Evolutionary conservation across 2,329 filamentous ascomycete species (phyloP).

Genomic region (Triangularia verruculosa): DNA sequence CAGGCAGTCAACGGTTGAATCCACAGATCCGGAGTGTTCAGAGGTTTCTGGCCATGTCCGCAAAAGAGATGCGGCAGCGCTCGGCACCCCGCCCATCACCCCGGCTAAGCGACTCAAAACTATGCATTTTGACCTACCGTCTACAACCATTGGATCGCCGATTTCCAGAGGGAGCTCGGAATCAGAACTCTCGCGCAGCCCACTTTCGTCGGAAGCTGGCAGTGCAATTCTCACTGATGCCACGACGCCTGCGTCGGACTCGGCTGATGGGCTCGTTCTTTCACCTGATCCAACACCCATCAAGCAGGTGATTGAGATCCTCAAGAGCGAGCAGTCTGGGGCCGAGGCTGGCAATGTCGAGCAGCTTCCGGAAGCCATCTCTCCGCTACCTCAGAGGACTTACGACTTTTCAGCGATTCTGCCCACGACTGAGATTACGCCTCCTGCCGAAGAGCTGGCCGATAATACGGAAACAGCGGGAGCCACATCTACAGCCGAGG

Average conservation of each 20-base stretch:
- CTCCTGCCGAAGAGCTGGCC: constrained; percentile 3
- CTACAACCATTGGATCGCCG: constrained; percentile 30
- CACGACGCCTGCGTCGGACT: constrained; percentile 51
- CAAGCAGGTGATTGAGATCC: constrained; percentile 27
- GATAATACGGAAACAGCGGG: background rate
- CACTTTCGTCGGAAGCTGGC: constrained; percentile 34
- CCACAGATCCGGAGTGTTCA: constrained; percentile 29
- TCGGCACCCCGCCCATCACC: constrained; percentile 55
- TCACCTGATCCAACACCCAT: constrained; percentile 36
- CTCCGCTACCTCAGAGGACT: constrained; percentile 10
- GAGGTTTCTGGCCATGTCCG: constrained; percentile 31
- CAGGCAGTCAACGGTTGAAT: constrained; percentile 37
- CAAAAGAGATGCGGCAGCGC: constrained; percentile 43
- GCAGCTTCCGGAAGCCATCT: background rate
- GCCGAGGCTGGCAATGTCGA: constrained; percentile 23
- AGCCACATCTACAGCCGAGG: background rate
- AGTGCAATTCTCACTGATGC: constrained; percentile 41
- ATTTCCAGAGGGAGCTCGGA: constrained; percentile 42
- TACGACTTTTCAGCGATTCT: constrained; percentile 6
- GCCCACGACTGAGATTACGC: constrained; percentile 17
- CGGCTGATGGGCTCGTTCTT: constrained; percentile 38
- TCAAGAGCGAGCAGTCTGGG: constrained; percentile 35
- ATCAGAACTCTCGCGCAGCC: constrained; percentile 30
- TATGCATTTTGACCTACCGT: constrained; percentile 31
- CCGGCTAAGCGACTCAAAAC: constrained; percentile 51